Evolutionary conservation across 2,329 filamentous ascomycete species (phyloP).

Genomic region (Penicillium vulpinum): DNA sequence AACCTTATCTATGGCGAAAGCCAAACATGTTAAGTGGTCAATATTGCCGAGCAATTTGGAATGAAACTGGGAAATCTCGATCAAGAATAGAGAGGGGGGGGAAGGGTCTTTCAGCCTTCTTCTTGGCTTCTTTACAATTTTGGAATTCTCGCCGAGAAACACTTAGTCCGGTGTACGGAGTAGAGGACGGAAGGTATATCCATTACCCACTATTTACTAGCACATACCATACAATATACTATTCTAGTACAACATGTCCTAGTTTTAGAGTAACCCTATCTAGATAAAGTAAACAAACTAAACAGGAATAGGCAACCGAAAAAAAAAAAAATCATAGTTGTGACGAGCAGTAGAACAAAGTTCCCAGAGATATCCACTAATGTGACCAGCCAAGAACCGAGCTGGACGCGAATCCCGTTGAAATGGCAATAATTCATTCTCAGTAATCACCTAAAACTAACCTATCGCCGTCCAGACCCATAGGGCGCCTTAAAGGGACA

Average conservation of each 20-base stretch:
- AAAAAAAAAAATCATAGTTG: too few species aligned
- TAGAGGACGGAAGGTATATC: not conserved
- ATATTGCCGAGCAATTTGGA: not conserved
- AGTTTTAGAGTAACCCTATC: too few species aligned
- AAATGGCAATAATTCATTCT: not conserved
- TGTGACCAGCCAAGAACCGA: not conserved
- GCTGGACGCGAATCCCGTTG: not conserved
- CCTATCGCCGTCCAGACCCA: not conserved
- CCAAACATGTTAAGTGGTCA: not conserved
- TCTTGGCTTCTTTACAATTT: not conserved
- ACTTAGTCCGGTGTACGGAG: not conserved
- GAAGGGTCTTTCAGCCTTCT: not conserved
- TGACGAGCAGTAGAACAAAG: not conserved
- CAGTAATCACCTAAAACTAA: not conserved
- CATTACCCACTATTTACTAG: too few species aligned
- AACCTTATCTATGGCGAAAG: constrained; percentile 4
- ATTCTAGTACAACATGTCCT: not conserved
- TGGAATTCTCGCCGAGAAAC: not conserved
- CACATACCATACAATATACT: too few species aligned
- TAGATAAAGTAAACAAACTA: not conserved
- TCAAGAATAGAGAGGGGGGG: not conserved
- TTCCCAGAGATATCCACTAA: not conserved
- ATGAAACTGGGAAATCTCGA: not conserved
- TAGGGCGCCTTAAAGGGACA: not conserved
- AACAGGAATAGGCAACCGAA: not conserved